phyloP scores from a whole-genome alignment of 2,329 filamentous ascomycete species.

The Trichophaea hybrida region DNA sequence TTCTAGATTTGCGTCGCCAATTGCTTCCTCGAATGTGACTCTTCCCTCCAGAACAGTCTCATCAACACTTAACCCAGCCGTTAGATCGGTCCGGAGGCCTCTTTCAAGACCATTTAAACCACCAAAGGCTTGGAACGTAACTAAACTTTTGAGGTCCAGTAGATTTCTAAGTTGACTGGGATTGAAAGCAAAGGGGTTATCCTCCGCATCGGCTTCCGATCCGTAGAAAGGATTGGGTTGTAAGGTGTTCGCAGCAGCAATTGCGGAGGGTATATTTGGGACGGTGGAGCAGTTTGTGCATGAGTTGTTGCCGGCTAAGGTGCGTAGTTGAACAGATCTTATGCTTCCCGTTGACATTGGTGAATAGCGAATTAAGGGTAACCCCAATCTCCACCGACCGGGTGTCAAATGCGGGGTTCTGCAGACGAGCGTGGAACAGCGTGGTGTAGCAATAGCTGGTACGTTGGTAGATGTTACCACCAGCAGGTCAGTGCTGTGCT shows the following conservation, averaged over 20 bases:
- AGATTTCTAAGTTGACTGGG: constrained; percentile 42
- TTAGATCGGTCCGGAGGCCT: constrained; percentile 38
- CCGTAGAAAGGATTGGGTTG: constrained; percentile 40
- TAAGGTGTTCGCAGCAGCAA: constrained; percentile 36
- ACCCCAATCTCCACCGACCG: no score
- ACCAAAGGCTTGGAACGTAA: constrained; percentile 40
- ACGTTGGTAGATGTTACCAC: no score
- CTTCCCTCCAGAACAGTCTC: constrained; percentile 36
- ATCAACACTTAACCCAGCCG: constrained; percentile 38
- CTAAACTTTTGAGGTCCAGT: constrained; percentile 37
- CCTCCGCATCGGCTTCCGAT: constrained; percentile 37
- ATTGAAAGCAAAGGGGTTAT: constrained; percentile 41
- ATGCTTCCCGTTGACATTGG: no score
- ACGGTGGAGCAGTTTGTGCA: no score
- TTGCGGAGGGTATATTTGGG: no score
- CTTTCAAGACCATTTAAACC: constrained; percentile 41
- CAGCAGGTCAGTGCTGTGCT: no score
- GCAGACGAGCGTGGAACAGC: no score
- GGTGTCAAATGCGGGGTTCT: no score
- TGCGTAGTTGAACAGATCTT: no score
- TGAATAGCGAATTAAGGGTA: no score
- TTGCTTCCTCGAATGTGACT: constrained; percentile 39
- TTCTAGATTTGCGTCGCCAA: constrained; percentile 27
- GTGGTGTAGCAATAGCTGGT: no score
- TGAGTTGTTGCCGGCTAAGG: no score